These are phyloP conservation scores for Thinopyrum elongatum DNA, from an alignment of 176 grass and related monocot species.

Conservation along the genomic window DNA sequence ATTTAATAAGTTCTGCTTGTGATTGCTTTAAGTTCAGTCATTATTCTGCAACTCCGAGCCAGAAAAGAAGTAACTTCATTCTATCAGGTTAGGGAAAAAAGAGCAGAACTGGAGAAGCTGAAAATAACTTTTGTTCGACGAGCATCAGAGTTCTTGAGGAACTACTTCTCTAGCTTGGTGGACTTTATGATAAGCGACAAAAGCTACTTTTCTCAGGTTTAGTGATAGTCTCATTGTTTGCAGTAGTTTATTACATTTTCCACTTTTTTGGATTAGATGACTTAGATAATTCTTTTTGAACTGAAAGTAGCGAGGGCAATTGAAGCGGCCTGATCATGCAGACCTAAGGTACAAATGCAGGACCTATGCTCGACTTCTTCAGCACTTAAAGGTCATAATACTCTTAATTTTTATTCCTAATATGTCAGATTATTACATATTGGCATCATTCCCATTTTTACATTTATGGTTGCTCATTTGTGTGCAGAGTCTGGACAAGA, in stretches of 20 bases:
- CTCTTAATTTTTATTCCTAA: constrained; percentile 20
- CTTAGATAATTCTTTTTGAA: constrained; percentile 45
- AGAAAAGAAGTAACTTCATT: neutral
- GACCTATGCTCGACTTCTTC: constrained; percentile 96
- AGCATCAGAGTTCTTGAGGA: constrained; percentile 88
- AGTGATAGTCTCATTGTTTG: constrained; percentile 4
- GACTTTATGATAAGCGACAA: constrained; percentile 99
- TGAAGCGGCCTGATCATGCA: constrained; percentile 98
- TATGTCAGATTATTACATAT: constrained; percentile 12
- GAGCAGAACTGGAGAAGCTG: constrained; percentile 79
- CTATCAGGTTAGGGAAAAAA: constrained; percentile 76
- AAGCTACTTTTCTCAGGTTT: constrained; percentile 97
- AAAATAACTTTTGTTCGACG: constrained; percentile 81
- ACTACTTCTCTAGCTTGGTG: constrained; percentile 95
- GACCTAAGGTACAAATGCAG: constrained; percentile 98
- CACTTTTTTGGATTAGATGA: constrained; percentile 23
- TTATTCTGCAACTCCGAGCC: neutral
- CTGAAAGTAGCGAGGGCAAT: constrained; percentile 74
- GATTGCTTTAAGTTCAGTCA: constrained; percentile 12
- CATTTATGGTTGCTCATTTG: constrained; percentile 38
- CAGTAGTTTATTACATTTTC: constrained; percentile 1
- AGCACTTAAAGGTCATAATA: constrained; percentile 82
- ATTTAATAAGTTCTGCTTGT: constrained; percentile 6
- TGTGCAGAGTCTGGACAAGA: constrained; percentile 88
- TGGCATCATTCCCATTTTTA: constrained; percentile 16